phyloP scores from a whole-genome alignment of 129 eudicot species.

The Flaveria linearis region DNA sequence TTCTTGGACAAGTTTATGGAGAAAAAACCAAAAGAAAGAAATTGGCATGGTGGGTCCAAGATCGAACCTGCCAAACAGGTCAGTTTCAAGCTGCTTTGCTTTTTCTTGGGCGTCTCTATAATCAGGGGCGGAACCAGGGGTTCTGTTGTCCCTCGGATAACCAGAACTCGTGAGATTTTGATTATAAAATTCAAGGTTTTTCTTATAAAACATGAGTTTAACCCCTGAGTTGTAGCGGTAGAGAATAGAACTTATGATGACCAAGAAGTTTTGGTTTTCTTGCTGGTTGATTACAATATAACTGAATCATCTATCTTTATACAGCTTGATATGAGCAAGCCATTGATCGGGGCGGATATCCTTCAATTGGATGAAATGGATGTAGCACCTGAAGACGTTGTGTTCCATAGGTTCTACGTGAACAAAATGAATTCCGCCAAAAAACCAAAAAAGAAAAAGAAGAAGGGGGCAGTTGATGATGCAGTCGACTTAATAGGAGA shows the following conservation, averaged over 20 bases:
- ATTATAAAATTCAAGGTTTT: too few species aligned
- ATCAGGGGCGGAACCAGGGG: too few species aligned
- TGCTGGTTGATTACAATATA: neutral
- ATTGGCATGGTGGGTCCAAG: conserved; percentile 96
- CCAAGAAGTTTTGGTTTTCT: too few species aligned
- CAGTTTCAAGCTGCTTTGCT: neutral
- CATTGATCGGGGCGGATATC: conserved; percentile 80
- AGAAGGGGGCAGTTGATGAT: conserved; percentile 58
- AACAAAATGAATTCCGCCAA: conserved; percentile 73
- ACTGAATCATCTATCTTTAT: neutral
- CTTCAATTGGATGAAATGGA: conserved; percentile 79
- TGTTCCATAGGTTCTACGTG: conserved; percentile 88
- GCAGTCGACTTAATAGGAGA: conserved; percentile 66
- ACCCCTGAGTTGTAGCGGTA: too few species aligned
- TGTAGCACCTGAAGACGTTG: conserved; percentile 89
- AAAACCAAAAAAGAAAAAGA: conserved; percentile 91
- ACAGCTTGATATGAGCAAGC: conserved; percentile 85
- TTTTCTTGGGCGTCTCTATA: neutral
- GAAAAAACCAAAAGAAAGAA: conserved; percentile 86
- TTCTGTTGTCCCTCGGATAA: too few species aligned
- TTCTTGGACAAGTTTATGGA: conserved; percentile 98
- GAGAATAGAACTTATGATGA: too few species aligned
- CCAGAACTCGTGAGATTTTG: too few species aligned
- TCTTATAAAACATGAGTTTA: too few species aligned
- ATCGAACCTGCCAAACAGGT: conserved; percentile 98